Evolutionary conservation across 805 yeast species (phyloP).

Genomic region (Cyberlindnera saturnus): DNA sequence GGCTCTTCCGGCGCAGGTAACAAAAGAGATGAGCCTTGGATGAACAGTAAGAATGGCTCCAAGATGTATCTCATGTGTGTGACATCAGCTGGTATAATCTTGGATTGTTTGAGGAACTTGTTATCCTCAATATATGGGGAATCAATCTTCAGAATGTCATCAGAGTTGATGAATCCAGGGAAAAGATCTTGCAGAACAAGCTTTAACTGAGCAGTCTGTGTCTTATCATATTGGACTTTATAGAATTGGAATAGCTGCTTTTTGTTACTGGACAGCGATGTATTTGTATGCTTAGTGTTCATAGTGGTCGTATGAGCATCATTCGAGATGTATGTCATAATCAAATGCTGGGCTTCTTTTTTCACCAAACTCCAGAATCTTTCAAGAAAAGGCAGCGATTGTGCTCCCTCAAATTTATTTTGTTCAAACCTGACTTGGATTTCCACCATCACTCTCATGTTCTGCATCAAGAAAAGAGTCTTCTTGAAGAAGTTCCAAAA

Average conservation of each 20-base stretch:
- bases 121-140: slow-evolving; percentile 56
- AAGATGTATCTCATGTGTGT: slow-evolving; percentile 76
- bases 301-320: slow-evolving; percentile 6
- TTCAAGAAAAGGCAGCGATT: background rate
- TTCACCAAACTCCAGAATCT: slow-evolving; percentile 14
- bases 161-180: slow-evolving; percentile 53
- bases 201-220: slow-evolving; percentile 37
- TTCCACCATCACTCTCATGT: slow-evolving; percentile 60
- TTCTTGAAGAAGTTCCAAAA: slow-evolving; percentile 66
- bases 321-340: slow-evolving; percentile 18
- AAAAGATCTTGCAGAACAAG: slow-evolving; percentile 53
- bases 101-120: slow-evolving; percentile 50
- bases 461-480: slow-evolving; percentile 57
- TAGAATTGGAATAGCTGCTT: slow-evolving; percentile 31
- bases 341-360: slow-evolving; percentile 15
- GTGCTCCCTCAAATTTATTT: background rate
- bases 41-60: slow-evolving; percentile 65
- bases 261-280: slow-evolving; percentile 23
- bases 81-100: slow-evolving; percentile 62
- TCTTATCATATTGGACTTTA: slow-evolving; percentile 26
- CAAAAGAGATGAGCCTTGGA: slow-evolving; percentile 48
- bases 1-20: slow-evolving; percentile 31
- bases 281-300: slow-evolving; percentile 7
- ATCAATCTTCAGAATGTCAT: slow-evolving; percentile 28
- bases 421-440: slow-evolving; percentile 7